Conservation (phyloP, 257 asterid species). For the Scutellaria minor region DNA sequence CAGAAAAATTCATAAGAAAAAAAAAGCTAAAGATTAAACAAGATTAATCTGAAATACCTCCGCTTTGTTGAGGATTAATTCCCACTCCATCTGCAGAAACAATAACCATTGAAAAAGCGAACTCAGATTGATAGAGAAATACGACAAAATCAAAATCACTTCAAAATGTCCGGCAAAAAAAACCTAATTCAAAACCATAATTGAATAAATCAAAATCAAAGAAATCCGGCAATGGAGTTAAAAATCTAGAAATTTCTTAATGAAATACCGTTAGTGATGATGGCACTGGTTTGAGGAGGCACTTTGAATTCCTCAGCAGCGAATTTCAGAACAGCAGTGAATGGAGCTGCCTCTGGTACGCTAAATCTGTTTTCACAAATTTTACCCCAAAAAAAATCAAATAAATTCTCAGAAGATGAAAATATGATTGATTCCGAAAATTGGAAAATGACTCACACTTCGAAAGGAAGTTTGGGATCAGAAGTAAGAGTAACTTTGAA, state of each 20-base stretch:
- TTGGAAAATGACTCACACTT: conserved; percentile 58
- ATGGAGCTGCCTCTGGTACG: conserved; percentile 99
- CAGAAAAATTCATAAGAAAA: background rate
- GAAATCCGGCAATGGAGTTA: background rate
- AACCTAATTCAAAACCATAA: background rate
- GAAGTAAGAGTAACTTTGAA: conserved; percentile 94
- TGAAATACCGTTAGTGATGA: conserved; percentile 76
- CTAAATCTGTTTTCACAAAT: conserved; percentile 57
- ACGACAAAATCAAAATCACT: background rate
- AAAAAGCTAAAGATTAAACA: background rate
- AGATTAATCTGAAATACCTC: conserved; percentile 54
- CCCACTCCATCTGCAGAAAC: conserved; percentile 64
- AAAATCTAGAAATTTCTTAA: background rate
- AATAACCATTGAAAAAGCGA: background rate
- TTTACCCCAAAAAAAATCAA: background rate
- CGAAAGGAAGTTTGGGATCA: conserved; percentile 96
- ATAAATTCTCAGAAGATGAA: background rate
- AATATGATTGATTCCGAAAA: background rate
- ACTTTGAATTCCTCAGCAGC: conserved; percentile 98
- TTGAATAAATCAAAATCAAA: background rate
- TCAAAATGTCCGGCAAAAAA: background rate
- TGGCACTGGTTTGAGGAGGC: conserved; percentile 96
- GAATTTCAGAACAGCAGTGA: conserved; percentile 89
- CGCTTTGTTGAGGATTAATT: conserved; percentile 95
- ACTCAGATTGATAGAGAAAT: background rate